Evolutionary conservation across 257 asterid species (phyloP), one percentile per base, ranked within the genome.

Genomic region (Solanum clarkiae): DNA sequence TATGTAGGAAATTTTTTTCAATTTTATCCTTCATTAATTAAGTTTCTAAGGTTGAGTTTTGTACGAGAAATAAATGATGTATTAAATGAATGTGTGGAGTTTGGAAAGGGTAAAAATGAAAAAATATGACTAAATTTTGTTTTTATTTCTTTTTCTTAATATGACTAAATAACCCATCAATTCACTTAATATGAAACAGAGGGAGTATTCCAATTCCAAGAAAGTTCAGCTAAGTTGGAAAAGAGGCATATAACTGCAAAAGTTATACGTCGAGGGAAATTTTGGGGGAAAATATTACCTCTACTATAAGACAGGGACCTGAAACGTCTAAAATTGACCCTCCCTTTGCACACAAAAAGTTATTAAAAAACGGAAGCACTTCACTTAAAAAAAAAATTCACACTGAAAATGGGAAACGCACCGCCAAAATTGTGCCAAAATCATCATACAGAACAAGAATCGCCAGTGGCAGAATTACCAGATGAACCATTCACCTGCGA

Each of bases 401-500:
- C 62, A 24, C 44, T 49, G 60, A 49, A 49, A 45, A 75, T 75
- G 82, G 82, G 82, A 26, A 75, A 75, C 82, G 15, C 45, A 24
- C 62, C 0, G 14, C 15, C 13, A 75, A 75, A 75, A 22, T 8
- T 14, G 8, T 15, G 45, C 57, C 42, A 24, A 75, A 49, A 75
- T 72, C 57, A 22, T 13, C 16, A 32, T 36, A 36, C 55, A 8
- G 62, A 75, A 75, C 82, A 49, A 10, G 82, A 75, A n/a, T 13
- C n/a, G 24, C 79, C 26, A 29, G 53, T 26, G 2, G 12, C 80
- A 15, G 65, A 47, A 68, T 18, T 47, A 71, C 81, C 80, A 11
- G 68, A 83, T 14, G 54, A 68, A 75, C 9, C 45, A 24, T 54
- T 80, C 56, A 88, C 89, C 8, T 88, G 90, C 60, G 86, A 86